Percentiles rank a stretch among this genome's conserved stretches.
Conservation (phyloP, 2,329 filamentous ascomycete species). For the Paecilomyces variotii region DNA sequence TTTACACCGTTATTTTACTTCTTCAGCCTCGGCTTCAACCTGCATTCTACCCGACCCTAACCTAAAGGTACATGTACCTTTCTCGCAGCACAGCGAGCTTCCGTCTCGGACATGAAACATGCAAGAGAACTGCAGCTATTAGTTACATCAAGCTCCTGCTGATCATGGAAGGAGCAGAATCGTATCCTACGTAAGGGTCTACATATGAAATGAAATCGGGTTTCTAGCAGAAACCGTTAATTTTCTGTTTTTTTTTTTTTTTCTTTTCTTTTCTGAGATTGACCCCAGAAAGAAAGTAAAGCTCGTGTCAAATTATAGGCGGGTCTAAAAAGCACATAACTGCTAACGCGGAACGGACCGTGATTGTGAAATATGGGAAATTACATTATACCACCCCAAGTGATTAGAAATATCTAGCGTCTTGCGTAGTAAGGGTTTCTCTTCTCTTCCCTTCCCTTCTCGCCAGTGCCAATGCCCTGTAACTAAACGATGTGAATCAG, state of each 20-base stretch:
- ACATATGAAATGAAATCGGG: no score
- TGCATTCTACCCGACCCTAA: background rate
- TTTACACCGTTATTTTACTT: background rate
- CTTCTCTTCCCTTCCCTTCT: background rate
- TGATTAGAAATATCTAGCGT: background rate
- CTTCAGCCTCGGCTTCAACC: background rate
- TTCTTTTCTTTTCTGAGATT: no score
- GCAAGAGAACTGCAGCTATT: no score
- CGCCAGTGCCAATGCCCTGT: background rate
- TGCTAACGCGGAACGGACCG: background rate
- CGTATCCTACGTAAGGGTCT: no score
- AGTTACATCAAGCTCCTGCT: no score
- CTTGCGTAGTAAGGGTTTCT: background rate
- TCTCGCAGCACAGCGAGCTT: background rate
- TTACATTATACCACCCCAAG: background rate
- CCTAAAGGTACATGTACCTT: no score
- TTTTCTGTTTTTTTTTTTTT: no score
- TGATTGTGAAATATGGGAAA: background rate
- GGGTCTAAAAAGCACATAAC: background rate
- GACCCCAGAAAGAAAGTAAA: no score
- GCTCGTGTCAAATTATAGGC: no score
- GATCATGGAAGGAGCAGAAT: no score
- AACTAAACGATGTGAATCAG: background rate
- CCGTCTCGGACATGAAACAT: no score
- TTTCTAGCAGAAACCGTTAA: no score